Evolutionary conservation across 2,329 filamentous ascomycete genomes (phyloP).

Genomic region (Alternaria sp.): DNA sequence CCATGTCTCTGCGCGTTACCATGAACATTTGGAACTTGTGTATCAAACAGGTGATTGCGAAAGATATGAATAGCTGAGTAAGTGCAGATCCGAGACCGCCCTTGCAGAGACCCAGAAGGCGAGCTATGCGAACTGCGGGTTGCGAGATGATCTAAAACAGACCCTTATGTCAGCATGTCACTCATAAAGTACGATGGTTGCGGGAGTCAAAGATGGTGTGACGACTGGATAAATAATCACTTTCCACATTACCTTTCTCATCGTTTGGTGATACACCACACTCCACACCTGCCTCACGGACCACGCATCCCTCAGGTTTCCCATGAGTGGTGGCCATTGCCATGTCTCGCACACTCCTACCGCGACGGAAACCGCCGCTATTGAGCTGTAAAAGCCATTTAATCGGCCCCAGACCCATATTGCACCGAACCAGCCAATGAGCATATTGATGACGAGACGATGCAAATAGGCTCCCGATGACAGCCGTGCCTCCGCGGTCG

Average conservation of each 20-base stretch:
- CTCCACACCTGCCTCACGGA: slow-evolving; percentile 15
- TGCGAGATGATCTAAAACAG: slow-evolving; percentile 12
- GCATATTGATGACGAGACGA: neutral
- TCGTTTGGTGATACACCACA: slow-evolving; percentile 13
- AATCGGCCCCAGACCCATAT: neutral
- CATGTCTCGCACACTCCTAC: slow-evolving; percentile 2
- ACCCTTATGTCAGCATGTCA: neutral
- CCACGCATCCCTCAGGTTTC: neutral
- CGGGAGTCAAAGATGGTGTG: neutral
- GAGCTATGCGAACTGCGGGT: slow-evolving; percentile 5
- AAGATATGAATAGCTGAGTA: slow-evolving; percentile 4
- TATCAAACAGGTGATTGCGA: neutral
- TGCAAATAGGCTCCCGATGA: neutral
- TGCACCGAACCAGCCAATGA: neutral
- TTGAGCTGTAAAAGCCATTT: neutral
- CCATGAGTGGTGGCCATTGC: slow-evolving; percentile 12
- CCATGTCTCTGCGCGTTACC: slow-evolving; percentile 14
- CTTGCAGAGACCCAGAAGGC: neutral
- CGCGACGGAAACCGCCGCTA: neutral
- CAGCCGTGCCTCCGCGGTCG: neutral
- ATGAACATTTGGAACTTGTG: slow-evolving; percentile 7
- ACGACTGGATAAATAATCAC: neutral
- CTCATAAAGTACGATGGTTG: neutral
- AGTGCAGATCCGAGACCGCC: slow-evolving; percentile 3
- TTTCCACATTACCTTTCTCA: slow-evolving; percentile 7